Evolutionary conservation across 2,329 filamentous ascomycete species (phyloP).

Genomic region (Phyllosticta citrichinensis): DNA sequence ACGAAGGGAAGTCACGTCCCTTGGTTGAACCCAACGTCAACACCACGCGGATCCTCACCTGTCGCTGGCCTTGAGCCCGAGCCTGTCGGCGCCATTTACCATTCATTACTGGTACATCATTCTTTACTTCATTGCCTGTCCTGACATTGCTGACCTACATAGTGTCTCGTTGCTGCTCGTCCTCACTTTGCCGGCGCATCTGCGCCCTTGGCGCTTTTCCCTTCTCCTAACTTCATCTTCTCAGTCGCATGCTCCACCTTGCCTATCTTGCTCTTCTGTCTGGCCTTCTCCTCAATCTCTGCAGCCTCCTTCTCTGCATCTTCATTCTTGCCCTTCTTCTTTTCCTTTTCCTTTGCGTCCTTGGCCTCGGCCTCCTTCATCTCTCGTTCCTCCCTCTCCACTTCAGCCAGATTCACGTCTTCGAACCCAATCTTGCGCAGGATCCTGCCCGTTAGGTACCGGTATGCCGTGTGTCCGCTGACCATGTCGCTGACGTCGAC

Average conservation of each 20-base stretch:
- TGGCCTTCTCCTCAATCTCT: constrained; percentile 5
- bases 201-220: neutral
- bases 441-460: constrained; percentile 41
- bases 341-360: constrained; percentile 34
- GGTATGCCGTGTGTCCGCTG: constrained; percentile 40
- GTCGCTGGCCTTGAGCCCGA: too few relatives aligned
- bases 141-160: too few relatives aligned
- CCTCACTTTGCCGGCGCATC: neutral
- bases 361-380: constrained; percentile 30
- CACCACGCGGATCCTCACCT: too few relatives aligned
- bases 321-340: constrained; percentile 27
- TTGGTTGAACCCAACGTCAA: too few relatives aligned
- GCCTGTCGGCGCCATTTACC: too few relatives aligned
- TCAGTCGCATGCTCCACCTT: constrained; percentile 5
- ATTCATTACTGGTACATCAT: too few relatives aligned
- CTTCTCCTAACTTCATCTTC: constrained; percentile 3
- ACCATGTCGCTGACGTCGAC: constrained; percentile 45
- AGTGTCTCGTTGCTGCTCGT: neutral
- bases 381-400: constrained; percentile 34
- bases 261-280: constrained; percentile 2
- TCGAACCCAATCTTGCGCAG: constrained; percentile 44
- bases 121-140: too few relatives aligned
- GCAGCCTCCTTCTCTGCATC: constrained; percentile 11
- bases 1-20: too few relatives aligned
- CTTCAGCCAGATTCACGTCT: constrained; percentile 39